Percentiles rank a stretch among this genome's conserved stretches.
phyloP scores from a whole-genome alignment of 805 yeast species.

The Kodamaea sagamina region DNA sequence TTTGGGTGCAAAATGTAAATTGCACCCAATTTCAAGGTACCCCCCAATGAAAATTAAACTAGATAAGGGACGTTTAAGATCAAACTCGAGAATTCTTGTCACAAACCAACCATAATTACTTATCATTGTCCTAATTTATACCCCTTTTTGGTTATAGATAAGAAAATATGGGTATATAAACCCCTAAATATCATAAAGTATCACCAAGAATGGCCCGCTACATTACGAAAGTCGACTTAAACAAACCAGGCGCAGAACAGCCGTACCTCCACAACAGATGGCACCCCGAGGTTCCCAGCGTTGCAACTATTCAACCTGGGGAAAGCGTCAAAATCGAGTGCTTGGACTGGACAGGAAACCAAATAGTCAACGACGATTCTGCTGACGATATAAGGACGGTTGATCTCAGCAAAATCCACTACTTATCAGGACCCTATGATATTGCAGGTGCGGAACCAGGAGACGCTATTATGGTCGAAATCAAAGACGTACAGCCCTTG shows the following conservation, averaged over 20 bases:
- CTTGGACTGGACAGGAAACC: conserved; percentile 58
- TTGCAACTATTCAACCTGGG: conserved; percentile 41
- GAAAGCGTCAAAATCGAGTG: conserved; percentile 51
- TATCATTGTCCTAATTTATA: too few species aligned
- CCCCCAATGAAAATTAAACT: too few species aligned
- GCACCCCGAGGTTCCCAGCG: conserved; percentile 53
- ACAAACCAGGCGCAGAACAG: conserved; percentile 48
- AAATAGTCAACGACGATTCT: conserved; percentile 45
- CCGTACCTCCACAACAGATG: conserved; percentile 52
- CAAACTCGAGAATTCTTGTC: too few species aligned
- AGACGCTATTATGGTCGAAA: conserved; percentile 50
- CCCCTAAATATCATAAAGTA: not conserved
- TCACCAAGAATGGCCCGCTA: conserved; percentile 7
- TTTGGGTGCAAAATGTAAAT: not conserved
- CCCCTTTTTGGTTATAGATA: not conserved
- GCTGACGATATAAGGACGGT: conserved; percentile 51
- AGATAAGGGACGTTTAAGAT: too few species aligned
- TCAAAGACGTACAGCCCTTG: conserved; percentile 53
- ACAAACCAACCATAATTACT: too few species aligned
- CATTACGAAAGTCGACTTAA: conserved; percentile 40
- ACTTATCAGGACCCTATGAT: conserved; percentile 51
- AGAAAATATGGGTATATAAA: conserved; percentile 1
- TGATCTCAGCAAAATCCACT: conserved; percentile 49
- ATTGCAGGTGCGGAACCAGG: conserved; percentile 49
- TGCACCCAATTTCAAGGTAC: conserved; percentile 1